These are phyloP conservation scores for Candida arabinofermentans DNA, from an alignment of 805 yeast genomes.

Conservation along the genomic window DNA sequence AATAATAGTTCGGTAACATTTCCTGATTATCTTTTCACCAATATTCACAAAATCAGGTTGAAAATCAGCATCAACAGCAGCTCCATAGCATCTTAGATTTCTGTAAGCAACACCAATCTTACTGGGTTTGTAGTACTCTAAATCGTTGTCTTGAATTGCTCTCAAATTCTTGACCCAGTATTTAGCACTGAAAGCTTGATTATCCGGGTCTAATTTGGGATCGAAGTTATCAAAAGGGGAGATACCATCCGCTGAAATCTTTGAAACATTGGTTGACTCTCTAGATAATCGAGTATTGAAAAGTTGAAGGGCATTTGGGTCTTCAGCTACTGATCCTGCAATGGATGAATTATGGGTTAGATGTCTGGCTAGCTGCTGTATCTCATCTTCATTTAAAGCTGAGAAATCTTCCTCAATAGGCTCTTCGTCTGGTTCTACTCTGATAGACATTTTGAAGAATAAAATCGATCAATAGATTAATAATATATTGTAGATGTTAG, in stretches of 20 bases:
- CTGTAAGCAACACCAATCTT: constrained; percentile 53
- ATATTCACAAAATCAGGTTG: constrained; percentile 50
- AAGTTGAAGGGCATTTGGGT: constrained; percentile 3
- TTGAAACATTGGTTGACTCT: constrained; percentile 28
- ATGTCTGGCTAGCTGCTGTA: constrained; percentile 38
- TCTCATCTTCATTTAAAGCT: constrained; percentile 27
- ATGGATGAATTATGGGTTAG: constrained; percentile 14
- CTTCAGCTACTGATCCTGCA: not conserved
- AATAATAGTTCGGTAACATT: constrained; percentile 1
- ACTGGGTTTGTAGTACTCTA: constrained; percentile 59
- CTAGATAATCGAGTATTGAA: constrained; percentile 33
- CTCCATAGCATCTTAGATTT: constrained; percentile 53
- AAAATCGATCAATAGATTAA: no score
- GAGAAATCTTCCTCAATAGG: constrained; percentile 32
- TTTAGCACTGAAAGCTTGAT: constrained; percentile 48
- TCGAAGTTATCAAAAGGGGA: constrained; percentile 30
- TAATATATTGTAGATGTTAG: no score
- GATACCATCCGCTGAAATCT: constrained; percentile 35
- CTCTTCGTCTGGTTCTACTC: constrained; percentile 11
- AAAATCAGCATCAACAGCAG: constrained; percentile 56
- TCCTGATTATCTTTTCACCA: constrained; percentile 26
- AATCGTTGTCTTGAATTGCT: constrained; percentile 44
- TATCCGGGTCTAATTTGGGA: constrained; percentile 48
- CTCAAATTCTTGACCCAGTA: constrained; percentile 61
- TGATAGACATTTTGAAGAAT: constrained; percentile 2